A percentile compares a stretch with the other conserved stretches of the same genome.
phyloP scores from a whole-genome alignment of 345 rosid genomes.

The Citrus reticulata region DNA sequence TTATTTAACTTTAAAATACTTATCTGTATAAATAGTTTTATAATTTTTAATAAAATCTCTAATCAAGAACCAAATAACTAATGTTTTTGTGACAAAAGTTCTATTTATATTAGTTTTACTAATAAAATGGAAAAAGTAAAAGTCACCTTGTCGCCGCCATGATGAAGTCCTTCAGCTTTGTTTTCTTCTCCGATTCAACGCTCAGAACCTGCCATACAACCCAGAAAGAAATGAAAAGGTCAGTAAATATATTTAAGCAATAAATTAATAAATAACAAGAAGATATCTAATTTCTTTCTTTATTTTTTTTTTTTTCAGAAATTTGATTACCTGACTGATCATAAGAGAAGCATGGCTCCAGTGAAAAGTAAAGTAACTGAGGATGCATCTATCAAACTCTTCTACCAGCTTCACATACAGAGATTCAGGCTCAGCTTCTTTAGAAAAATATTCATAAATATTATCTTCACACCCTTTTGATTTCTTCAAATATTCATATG shows the following conservation, averaged over 20 bases:
- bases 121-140: no score
- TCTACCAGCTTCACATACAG: slow-evolving; percentile 58
- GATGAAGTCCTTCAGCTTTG: slow-evolving; percentile 60
- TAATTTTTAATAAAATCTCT: no score
- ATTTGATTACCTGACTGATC: slow-evolving; percentile 49
- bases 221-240: neutral
- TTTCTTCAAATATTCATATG: slow-evolving; percentile 50
- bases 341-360: slow-evolving; percentile 68
- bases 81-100: no score
- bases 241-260: no score
- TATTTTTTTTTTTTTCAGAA: no score
- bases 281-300: no score
- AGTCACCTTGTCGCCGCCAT: slow-evolving; percentile 90
- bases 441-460: slow-evolving; percentile 45
- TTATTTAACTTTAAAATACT: no score
- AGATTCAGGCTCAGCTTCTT: slow-evolving; percentile 51
- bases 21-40: no score
- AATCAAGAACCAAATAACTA: no score
- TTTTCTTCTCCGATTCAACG: slow-evolving; percentile 44
- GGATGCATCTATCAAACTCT: slow-evolving; percentile 81
- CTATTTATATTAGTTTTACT: no score
- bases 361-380: slow-evolving; percentile 79
- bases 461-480: slow-evolving; percentile 55
- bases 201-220: slow-evolving; percentile 44
- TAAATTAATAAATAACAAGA: no score